Percentiles rank a stretch among this genome's conserved stretches.
These are phyloP conservation scores for Viola odorata DNA, from an alignment of 345 rosid genomes.

Conservation along the genomic window DNA sequence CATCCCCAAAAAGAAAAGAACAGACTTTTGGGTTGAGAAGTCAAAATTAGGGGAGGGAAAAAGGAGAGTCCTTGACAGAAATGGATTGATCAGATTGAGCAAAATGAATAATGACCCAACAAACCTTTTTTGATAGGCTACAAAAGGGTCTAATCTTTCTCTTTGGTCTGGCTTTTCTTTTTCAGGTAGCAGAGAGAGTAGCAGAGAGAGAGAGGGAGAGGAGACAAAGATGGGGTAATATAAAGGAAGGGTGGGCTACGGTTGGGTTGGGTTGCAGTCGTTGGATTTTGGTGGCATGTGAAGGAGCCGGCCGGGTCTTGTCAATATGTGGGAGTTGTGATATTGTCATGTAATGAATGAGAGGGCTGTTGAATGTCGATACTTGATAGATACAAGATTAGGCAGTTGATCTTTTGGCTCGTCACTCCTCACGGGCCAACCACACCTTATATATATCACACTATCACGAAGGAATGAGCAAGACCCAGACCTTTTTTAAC, in stretches of 20 bases:
- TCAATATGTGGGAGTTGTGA: slow-evolving; percentile 41
- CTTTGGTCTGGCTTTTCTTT: neutral
- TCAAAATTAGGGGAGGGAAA: slow-evolving; percentile 28
- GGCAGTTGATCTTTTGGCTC: slow-evolving; percentile 28
- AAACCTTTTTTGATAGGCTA: slow-evolving; percentile 23
- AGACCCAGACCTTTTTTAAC: neutral
- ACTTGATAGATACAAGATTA: neutral
- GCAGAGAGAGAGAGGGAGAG: slow-evolving; percentile 12
- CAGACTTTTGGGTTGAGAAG: slow-evolving; percentile 14
- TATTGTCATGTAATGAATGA: slow-evolving; percentile 33
- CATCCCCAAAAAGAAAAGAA: slow-evolving; percentile 20
- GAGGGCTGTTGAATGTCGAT: slow-evolving; percentile 25
- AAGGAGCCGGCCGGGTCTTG: slow-evolving; percentile 60
- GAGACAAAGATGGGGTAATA: slow-evolving; percentile 3
- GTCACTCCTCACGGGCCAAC: slow-evolving; percentile 34
- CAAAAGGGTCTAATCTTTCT: slow-evolving; percentile 27
- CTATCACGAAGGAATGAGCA: slow-evolving; percentile 35
- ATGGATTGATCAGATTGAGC: slow-evolving; percentile 5
- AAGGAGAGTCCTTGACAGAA: slow-evolving; percentile 12
- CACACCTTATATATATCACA: slow-evolving; percentile 9
- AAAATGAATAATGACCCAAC: slow-evolving; percentile 4
- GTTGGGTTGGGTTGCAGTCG: slow-evolving; percentile 5
- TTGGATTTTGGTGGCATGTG: slow-evolving; percentile 60
- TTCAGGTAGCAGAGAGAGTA: slow-evolving; percentile 5
- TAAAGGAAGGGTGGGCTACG: slow-evolving; percentile 9